phyloP scores from a whole-genome alignment of 2,329 filamentous ascomycete species.

The Aureobasidium lini region DNA sequence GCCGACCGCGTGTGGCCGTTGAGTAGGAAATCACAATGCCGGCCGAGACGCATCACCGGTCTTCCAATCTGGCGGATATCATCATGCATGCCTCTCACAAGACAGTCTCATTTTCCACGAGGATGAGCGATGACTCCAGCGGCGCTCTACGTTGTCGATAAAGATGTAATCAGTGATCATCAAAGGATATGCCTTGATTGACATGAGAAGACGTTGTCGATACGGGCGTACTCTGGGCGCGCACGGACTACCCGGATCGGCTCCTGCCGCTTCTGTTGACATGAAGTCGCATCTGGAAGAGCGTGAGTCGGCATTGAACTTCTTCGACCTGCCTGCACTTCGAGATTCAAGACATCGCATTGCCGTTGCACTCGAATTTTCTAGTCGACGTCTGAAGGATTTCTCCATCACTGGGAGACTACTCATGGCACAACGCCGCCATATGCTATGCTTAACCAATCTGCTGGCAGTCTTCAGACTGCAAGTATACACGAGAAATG shows the following conservation, averaged over 20 bases:
- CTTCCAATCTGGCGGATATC: not conserved
- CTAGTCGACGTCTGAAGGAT: not conserved
- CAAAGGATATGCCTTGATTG: not conserved
- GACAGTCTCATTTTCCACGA: not conserved
- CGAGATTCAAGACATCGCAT: not conserved
- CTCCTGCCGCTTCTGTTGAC: not conserved
- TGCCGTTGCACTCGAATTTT: not conserved
- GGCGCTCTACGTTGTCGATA: not conserved
- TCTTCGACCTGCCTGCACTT: not conserved
- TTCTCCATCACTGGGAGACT: not conserved
- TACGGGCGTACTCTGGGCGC: not conserved
- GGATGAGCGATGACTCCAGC: not conserved
- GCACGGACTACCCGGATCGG: constrained; percentile 4
- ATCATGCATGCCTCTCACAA: too few relatives aligned
- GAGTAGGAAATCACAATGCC: not conserved
- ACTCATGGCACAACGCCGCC: not conserved
- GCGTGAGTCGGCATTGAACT: not conserved
- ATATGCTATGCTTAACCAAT: not conserved
- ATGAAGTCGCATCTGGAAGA: not conserved
- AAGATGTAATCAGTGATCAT: not conserved
- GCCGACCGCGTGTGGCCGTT: constrained; percentile 1
- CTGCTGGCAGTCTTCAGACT: not conserved
- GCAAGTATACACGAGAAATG: constrained; percentile 3
- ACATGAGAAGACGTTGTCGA: constrained; percentile 7
- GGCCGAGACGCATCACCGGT: not conserved